A percentile compares a stretch with the other conserved stretches of the same genome.
phyloP scores from a whole-genome alignment of 768 basidiomycete genomes.

The Phlebiopsis flavidoalba region DNA sequence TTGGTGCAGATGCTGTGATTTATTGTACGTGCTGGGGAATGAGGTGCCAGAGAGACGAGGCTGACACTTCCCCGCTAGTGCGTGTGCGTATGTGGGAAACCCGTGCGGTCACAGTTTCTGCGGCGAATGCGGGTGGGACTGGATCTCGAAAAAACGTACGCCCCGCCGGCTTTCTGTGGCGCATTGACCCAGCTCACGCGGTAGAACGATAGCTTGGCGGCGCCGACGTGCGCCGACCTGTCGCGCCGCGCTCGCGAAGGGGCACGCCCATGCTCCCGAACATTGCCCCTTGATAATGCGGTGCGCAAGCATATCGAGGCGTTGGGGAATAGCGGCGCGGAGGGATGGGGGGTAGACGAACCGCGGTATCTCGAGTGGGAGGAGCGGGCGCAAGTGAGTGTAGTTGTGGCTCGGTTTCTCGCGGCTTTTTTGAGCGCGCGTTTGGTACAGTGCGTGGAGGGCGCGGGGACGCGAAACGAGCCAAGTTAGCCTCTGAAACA shows the following conservation, averaged over 20 bases:
- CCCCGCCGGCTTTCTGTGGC: neutral
- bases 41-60: neutral
- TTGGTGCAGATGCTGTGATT: constrained; percentile 56
- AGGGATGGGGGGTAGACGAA: constrained; percentile 52
- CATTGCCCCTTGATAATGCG: constrained; percentile 51
- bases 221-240: constrained; percentile 57
- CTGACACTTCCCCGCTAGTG: constrained; percentile 33
- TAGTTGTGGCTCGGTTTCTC: neutral
- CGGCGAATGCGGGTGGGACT: constrained; percentile 59
- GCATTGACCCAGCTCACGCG: constrained; percentile 2
- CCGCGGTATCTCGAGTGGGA: constrained; percentile 45
- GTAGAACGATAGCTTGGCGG: constrained; percentile 26
- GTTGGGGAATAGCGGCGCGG: constrained; percentile 39
- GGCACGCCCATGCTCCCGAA: constrained; percentile 56
- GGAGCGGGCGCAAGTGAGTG: constrained; percentile 49
- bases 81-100: constrained; percentile 54
- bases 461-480: neutral
- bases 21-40: constrained; percentile 50
- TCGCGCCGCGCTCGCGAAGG: constrained; percentile 39
- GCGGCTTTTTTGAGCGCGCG: neutral
- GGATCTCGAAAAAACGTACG: constrained; percentile 51
- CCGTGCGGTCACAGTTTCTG: constrained; percentile 76
- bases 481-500: neutral
- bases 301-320: constrained; percentile 55
- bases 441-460: constrained; percentile 12